Conservation (phyloP, 1,284 basidiomycete genomes). For the Sutorius eximius region DNA sequence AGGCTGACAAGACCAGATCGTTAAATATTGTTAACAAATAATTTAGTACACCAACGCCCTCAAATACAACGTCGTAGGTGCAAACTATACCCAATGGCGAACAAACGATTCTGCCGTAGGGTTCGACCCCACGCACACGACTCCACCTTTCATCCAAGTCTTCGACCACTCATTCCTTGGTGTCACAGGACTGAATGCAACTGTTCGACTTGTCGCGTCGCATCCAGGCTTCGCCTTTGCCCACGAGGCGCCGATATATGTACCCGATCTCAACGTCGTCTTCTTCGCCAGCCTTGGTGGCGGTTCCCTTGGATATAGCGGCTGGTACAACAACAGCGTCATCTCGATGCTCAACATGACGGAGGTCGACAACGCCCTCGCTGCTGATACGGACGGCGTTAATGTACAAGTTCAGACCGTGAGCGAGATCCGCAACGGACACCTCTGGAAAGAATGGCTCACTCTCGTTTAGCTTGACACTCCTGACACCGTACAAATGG, state of each 20-base stretch:
- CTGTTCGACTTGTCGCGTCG: slow-evolving; percentile 57
- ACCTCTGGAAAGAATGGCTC: background rate
- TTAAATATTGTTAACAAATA: slow-evolving; percentile 50
- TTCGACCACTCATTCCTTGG: slow-evolving; percentile 60
- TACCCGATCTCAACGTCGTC: slow-evolving; percentile 57
- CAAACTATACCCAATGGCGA: slow-evolving; percentile 37
- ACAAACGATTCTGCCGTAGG: slow-evolving; percentile 36
- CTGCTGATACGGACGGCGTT: slow-evolving; percentile 38
- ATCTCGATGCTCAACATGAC: slow-evolving; percentile 48
- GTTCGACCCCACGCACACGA: slow-evolving; percentile 47
- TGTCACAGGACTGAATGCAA: slow-evolving; percentile 59
- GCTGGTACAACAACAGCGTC: slow-evolving; percentile 48
- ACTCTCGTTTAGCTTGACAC: slow-evolving; percentile 43
- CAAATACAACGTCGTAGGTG: slow-evolving; percentile 44
- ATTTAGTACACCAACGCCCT: slow-evolving; percentile 42
- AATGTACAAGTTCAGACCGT: slow-evolving; percentile 58
- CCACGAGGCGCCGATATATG: slow-evolving; percentile 72
- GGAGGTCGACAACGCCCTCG: slow-evolving; percentile 42
- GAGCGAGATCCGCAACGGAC: slow-evolving; percentile 18
- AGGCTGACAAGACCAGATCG: background rate
- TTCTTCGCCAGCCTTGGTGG: slow-evolving; percentile 52
- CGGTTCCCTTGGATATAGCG: slow-evolving; percentile 39
- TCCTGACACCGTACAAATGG: slow-evolving; percentile 58
- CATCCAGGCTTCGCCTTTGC: slow-evolving; percentile 64
- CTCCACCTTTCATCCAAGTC: slow-evolving; percentile 67